Evolutionary conservation across 345 rosid species (phyloP), one percentile per base, ranked within the genome.

Genomic region (Cardamine resedifolia): DNA sequence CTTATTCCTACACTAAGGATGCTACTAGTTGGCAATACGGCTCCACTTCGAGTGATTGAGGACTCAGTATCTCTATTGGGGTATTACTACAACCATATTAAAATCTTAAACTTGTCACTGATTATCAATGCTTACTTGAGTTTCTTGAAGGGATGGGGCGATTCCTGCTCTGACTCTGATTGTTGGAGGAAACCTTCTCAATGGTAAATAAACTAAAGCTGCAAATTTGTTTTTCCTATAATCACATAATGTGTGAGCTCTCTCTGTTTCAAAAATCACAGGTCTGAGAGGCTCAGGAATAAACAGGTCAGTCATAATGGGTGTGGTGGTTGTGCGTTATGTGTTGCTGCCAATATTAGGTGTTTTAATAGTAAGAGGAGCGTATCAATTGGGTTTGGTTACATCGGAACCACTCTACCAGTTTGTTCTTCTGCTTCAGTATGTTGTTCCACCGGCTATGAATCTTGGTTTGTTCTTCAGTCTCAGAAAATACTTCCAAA

Each of bases 391-490:
- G 2, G 90, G 92, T 58, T 73, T 89, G 28, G 63, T 89, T 62
- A 70, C 82, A 12, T 26, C 73, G 1, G 90, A 87, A 74, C 92
- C 90, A 2, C 68, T 89, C 49, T 89, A 89, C 73, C 84, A 66
- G 68, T 87, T 89, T 58, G 64, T 87, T 49, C 80, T 77, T 77
- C 39, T 89, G 58, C 87, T 89, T 74, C 96, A 87, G 60, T 87
- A 77, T 68, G 86, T 88, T 0, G 83, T 89, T 48, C 96, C 96
- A 5, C 90, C 92, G 0, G 96, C 96, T 5, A 87, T 89, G 92
- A 89, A 89, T 70, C 78, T 89, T 62, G 89, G 96, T 86, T 57
- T 5, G 80, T 55, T 50, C 27, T 62, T 24, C 10, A n/a, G 36
- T 10, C 65, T 44, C 27, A 8, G 19, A 19, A 18, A 10, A 53